Evolutionary conservation across 1,284 basidiomycete species (phyloP).

Genomic region (Boletus semigastroideus): DNA sequence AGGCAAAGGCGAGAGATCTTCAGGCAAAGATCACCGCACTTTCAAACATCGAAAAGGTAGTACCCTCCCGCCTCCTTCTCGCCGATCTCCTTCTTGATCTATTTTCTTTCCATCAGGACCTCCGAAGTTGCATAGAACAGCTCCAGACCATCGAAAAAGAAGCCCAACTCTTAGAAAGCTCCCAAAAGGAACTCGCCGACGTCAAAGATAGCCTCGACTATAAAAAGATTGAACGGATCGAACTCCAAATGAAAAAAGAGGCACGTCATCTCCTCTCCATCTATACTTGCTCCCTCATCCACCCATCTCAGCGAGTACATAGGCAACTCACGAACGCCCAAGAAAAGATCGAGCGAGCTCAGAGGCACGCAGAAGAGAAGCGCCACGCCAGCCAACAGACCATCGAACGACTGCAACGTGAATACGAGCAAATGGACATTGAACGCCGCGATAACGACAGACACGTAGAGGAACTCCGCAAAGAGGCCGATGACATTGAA

Average conservation of each 20-base stretch:
- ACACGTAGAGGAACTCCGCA: slow-evolving; percentile 70
- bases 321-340: slow-evolving; percentile 75
- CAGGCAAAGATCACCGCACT: slow-evolving; percentile 72
- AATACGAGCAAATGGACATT: slow-evolving; percentile 74
- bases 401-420: slow-evolving; percentile 68
- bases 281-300: not conserved
- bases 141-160: slow-evolving; percentile 73
- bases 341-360: slow-evolving; percentile 73
- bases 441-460: slow-evolving; percentile 75
- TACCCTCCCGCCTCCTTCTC: slow-evolving; percentile 19
- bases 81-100: not conserved
- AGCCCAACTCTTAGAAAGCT: slow-evolving; percentile 55
- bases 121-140: slow-evolving; percentile 66
- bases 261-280: slow-evolving; percentile 37
- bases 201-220: slow-evolving; percentile 66
- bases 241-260: slow-evolving; percentile 65
- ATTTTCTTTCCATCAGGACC: slow-evolving; percentile 47
- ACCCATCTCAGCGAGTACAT: slow-evolving; percentile 57
- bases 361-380: slow-evolving; percentile 74
- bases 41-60: slow-evolving; percentile 75
- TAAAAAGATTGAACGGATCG: slow-evolving; percentile 69
- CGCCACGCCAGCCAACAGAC: slow-evolving; percentile 63
- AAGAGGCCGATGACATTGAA: slow-evolving; percentile 63
- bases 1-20: slow-evolving; percentile 73
- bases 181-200: slow-evolving; percentile 63